Base-by-base conservation (phyloP, 495 filamentous ascomycete species). In the Evansstolkia leycettana region DNA sequence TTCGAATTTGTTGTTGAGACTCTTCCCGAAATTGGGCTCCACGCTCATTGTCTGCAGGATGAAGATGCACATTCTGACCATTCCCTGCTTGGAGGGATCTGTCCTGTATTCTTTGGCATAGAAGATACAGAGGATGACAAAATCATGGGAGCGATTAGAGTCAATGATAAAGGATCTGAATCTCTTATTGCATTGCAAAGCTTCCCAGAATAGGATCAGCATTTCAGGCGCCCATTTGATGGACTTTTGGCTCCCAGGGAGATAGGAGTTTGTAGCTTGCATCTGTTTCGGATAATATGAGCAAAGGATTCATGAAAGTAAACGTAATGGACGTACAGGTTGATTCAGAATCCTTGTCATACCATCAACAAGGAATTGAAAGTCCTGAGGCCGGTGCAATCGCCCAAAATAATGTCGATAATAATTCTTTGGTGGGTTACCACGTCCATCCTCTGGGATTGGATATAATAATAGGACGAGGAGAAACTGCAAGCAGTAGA, bases 91-190 rank as follows among this genome's bases (percentile, higher is more conserved):
- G 2, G 88, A 78, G 12, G 81, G 67, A 53, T 96, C 88, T 18
- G 72, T 66, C 50, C 82, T 84, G 51, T 89, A 82, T 47, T 92
- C 84, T 23, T 93, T 73, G 10, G 86, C 84, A 55, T 96, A 95
- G 62, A 90, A 96, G 2, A 95, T 62, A 34, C 92, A 78, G 17
- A 95, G 67, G 28, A 95, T 77, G 28, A 94, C 66, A 50, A 95
- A 96, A 52, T 99, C 90, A 50, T 94, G 84, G 0, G 84, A 82
- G 26, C 88, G 70, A 45, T 94, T 86, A 0, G 90, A 95, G 44
- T 96, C 90, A 41, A 95, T 87, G 50, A 99, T 89, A 58, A 94
- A 99, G 1, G 86, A 89, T 32, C 92, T 69, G 60, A 99, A 96
- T 32, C 92, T 73, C 61, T 93, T 96, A 58, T 99, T 99, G 69